Base-by-base conservation (phyloP, 352 stramenopile genomes). In the Globisporangium barbulae region DNA sequence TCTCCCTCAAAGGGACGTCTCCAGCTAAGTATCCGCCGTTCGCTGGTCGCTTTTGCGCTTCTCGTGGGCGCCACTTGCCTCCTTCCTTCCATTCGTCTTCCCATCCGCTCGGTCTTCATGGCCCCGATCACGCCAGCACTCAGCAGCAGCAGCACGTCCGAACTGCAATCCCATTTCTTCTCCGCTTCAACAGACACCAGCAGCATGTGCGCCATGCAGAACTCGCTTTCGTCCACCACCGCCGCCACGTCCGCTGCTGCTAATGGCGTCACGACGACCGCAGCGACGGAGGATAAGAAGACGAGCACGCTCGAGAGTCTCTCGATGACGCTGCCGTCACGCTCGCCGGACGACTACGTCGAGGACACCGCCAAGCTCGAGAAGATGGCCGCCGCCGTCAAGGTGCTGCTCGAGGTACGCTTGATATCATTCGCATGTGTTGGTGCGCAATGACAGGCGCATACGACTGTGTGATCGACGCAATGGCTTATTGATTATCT, bases 331-430 rank as follows among this genome's bases (percentile, higher is more conserved):
- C 69, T 93, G 33, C 72, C 82, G 4, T 75, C 76, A 17, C 84
- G 84, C 17, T 62, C 61, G 10, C 53, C 63, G 5, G 81, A 89
- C 59, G 86, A 97, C 73, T 71, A 90, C 61, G 68, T 83, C 0
- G 77, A 93, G 35, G 84, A 97, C 72, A 71, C 76, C 30, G 79
- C 77, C 8, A 96, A 94, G 72, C 78, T 97, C 31, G 66, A 88
- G 52, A 97, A 97, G 76, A 98, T 98, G 96, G 90, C 91, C n/a
- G 79, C 79, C 9, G 96, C 96, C 19, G 97, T 97, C 67, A 85
- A 85, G 37, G 96, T 91, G 8, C 85, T 98, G 59, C 75, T 98
- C 10, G 88, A 98, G 84, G 93, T 93, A 65, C 54, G 72, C 65
- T 31, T 17, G 45, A 52, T 52, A 21, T 49, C 5, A 25, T 49